phyloP scores from a whole-genome alignment of 2,329 filamentous ascomycete genomes.

The Fusarium poae region DNA sequence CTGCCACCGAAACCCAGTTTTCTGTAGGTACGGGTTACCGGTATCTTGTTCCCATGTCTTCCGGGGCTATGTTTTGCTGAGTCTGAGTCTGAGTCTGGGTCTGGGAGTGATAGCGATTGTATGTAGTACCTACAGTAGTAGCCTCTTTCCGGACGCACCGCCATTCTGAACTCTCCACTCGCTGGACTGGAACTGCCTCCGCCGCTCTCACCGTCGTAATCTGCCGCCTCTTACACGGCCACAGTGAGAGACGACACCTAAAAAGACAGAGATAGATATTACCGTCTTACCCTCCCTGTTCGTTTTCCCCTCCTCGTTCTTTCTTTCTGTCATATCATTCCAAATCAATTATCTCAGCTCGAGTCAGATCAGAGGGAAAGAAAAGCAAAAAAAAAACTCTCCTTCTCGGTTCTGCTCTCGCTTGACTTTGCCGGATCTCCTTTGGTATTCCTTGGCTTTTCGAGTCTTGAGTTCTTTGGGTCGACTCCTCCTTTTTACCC shows the following conservation, averaged over 20 bases:
- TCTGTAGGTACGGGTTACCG: constrained; percentile 21
- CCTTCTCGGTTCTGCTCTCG: constrained; percentile 7
- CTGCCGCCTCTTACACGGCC: constrained; percentile 46
- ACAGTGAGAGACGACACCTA: constrained; percentile 14
- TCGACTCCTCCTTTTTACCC: constrained; percentile 39
- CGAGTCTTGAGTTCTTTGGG: constrained; percentile 13
- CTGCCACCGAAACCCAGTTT: constrained; percentile 42
- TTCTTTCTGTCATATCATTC: constrained; percentile 8
- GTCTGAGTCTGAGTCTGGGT: not conserved
- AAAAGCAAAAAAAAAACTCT: not conserved
- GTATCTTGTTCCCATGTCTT: constrained; percentile 15
- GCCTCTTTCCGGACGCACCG: constrained; percentile 34
- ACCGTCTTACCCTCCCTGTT: constrained; percentile 23
- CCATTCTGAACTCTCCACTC: constrained; percentile 36
- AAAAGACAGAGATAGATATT: constrained; percentile 17
- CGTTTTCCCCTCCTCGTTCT: constrained; percentile 7
- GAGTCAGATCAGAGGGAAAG: not conserved
- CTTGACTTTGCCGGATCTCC: constrained; percentile 14
- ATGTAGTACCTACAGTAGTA: constrained; percentile 4
- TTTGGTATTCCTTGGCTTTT: constrained; percentile 23
- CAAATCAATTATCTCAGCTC: constrained; percentile 13
- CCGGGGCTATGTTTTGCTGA: constrained; percentile 21
- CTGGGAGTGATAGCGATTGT: constrained; percentile 20
- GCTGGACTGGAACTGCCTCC: constrained; percentile 38
- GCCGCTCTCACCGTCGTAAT: constrained; percentile 50